Base-by-base conservation (phyloP, 2,329 filamentous ascomycete genomes). In the Chaetomiaceae sp. region DNA sequence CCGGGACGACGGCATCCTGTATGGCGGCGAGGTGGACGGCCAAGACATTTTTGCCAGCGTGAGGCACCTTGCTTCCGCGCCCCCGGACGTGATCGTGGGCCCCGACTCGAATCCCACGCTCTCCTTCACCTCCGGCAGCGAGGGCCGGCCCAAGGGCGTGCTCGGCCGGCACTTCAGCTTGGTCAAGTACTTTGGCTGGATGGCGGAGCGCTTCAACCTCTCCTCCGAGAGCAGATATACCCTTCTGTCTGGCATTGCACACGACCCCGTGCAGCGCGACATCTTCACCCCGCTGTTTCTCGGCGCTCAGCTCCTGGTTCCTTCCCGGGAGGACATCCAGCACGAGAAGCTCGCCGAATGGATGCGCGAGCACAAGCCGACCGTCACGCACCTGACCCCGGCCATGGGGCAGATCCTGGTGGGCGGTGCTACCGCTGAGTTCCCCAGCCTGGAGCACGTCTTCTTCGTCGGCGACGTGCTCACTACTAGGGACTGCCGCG, bases 351-450 rank as follows among this genome's bases (percentile, higher is more conserved):
- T 96, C 14, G 86, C 86, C 4, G 90, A 95, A 65, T 99, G 94
- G 94, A 89, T 96, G 79, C 77, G 79, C 48, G 81, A 86, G 48
- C 81, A 88, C 65, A 73, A 79, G 51, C 83, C 88, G 3, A 95
- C 85, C 15, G 88, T 91, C 19, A 90, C 87, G 12, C 94, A 97
- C 70, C 73, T 97, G 36, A 99, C 94, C 1, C 94, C 94, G 9
- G 94, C 94, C 53, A 96, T 97, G 91, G 91, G 91, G 51, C 89
- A 96, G 63, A 94, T 97, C 57, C 75, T 97, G 2, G 85, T 92
- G n/a, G 91, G 91, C 39, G 89, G 88, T 61, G 88, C 90, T 22
- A 85, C 75, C 3, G 84, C 89, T 0, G 71, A 88, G 60, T 95
- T 96, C 64, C 87, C 89, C 1, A 77, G 80, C 12, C 76, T 97